A percentile compares a stretch with the other conserved stretches of the same genome.
phyloP scores from a whole-genome alignment of 208 protist genomes.

The Vickermania ingenoplastis region DNA sequence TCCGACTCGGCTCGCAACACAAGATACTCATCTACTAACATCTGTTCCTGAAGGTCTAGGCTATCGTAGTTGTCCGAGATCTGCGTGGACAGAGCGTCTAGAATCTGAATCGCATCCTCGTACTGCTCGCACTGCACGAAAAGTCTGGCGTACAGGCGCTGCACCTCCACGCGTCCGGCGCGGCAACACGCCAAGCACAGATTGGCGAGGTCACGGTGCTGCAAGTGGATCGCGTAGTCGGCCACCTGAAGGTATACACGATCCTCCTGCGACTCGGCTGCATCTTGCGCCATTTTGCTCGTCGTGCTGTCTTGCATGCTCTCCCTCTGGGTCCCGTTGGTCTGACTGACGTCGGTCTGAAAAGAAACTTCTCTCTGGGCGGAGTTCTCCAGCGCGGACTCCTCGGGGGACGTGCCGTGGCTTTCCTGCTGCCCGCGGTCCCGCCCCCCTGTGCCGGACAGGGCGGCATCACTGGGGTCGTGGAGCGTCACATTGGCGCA shows the following conservation, averaged over 20 bases:
- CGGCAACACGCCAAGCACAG: constrained; percentile 54
- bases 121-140: constrained; percentile 68
- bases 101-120: constrained; percentile 33
- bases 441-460: too few relatives aligned
- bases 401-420: not conserved
- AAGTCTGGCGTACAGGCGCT: constrained; percentile 66
- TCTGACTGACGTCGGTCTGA: not conserved
- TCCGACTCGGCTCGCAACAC: constrained; percentile 63
- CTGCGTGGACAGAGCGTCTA: constrained; percentile 16
- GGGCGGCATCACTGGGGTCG: not conserved
- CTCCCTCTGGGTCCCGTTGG: not conserved
- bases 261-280: not conserved
- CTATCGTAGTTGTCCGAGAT: not conserved
- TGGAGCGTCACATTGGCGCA: not conserved
- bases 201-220: constrained; percentile 64
- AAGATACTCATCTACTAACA: constrained; percentile 21
- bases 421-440: too few relatives aligned
- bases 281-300: not conserved
- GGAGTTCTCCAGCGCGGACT: not conserved
- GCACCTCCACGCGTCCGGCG: constrained; percentile 18
- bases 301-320: not conserved
- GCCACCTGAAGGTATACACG: constrained; percentile 30
- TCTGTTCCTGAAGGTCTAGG: constrained; percentile 1
- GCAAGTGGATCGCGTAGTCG: constrained; percentile 44
- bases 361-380: not conserved